These are phyloP conservation scores for Moesziomyces aphidis DNA, from an alignment of 1,284 basidiomycete species.

Conservation along the genomic window DNA sequence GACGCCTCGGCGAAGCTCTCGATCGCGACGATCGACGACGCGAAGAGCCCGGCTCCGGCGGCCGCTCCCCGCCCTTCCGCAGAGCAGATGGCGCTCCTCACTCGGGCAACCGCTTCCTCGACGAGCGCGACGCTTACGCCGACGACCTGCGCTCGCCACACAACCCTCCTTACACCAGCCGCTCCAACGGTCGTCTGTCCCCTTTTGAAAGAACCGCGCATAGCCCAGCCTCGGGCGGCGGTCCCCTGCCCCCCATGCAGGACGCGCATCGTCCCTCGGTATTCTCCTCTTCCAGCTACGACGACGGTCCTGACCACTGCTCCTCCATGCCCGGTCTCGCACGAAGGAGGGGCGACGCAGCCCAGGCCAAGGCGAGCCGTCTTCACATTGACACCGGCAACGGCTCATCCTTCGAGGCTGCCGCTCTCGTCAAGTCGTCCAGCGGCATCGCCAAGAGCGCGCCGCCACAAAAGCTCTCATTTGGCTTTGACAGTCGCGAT, in stretches of 20 bases:
- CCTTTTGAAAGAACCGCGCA: conserved; percentile 29
- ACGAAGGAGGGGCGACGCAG: conserved; percentile 60
- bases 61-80: conserved; percentile 38
- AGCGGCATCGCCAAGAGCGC: conserved; percentile 54
- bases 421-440: conserved; percentile 9
- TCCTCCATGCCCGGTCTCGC: conserved; percentile 47
- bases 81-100: conserved; percentile 25
- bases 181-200: conserved; percentile 35
- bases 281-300: conserved; percentile 28
- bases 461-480: conserved; percentile 61
- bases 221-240: conserved; percentile 30
- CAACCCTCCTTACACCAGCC: conserved; percentile 23
- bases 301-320: conserved; percentile 35
- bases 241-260: conserved; percentile 42
- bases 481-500: conserved; percentile 40
- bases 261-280: conserved; percentile 39
- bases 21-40: conserved; percentile 40
- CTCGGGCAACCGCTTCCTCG: conserved; percentile 30
- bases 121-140: conserved; percentile 35
- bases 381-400: conserved; percentile 57
- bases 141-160: conserved; percentile 39
- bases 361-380: conserved; percentile 59
- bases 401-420: conserved; percentile 20
- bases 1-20: conserved; percentile 35
- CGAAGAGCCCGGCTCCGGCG: conserved; percentile 22